phyloP scores from a whole-genome alignment of 2,329 filamentous ascomycete species.

The Xylariaceae sp. region DNA sequence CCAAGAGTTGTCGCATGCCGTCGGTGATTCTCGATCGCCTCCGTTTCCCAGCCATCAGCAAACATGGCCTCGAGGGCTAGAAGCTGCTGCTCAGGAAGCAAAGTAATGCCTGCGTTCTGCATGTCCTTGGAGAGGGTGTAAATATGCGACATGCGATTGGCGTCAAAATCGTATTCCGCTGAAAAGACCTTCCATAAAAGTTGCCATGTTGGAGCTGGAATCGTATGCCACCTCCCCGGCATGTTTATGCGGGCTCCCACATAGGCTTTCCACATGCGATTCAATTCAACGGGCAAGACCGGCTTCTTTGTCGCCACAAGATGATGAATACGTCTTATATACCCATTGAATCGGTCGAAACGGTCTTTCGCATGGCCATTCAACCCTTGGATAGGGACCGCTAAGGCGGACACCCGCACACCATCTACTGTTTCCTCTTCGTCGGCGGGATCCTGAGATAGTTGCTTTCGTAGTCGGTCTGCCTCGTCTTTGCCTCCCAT shows the following conservation, averaged over 20 bases:
- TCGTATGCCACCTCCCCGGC: constrained; percentile 43
- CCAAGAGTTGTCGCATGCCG: constrained; percentile 51
- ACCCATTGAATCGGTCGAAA: constrained; percentile 25
- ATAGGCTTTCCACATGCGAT: constrained; percentile 45
- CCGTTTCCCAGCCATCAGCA: constrained; percentile 52
- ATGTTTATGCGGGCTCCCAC: constrained; percentile 42
- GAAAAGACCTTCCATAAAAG: constrained; percentile 61
- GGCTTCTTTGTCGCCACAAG: constrained; percentile 7
- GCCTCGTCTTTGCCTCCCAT: constrained; percentile 29
- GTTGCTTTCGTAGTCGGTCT: constrained; percentile 29
- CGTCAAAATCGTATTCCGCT: constrained; percentile 43
- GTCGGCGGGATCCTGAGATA: constrained; percentile 4
- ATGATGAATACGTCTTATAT: constrained; percentile 25
- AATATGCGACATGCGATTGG: constrained; percentile 56
- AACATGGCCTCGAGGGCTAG: constrained; percentile 65
- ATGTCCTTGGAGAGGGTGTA: constrained; percentile 62
- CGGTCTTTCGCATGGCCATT: constrained; percentile 17
- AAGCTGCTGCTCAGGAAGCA: constrained; percentile 56
- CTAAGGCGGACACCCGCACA: constrained; percentile 12
- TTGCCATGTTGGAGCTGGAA: constrained; percentile 59
- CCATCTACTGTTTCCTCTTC: constrained; percentile 12
- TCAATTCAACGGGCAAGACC: constrained; percentile 16
- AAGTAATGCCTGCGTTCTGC: constrained; percentile 48
- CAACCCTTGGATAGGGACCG: constrained; percentile 15
- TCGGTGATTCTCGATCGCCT: constrained; percentile 61